phyloP scores from a whole-genome alignment of 805 yeast genomes.

The Candida insectorum region DNA sequence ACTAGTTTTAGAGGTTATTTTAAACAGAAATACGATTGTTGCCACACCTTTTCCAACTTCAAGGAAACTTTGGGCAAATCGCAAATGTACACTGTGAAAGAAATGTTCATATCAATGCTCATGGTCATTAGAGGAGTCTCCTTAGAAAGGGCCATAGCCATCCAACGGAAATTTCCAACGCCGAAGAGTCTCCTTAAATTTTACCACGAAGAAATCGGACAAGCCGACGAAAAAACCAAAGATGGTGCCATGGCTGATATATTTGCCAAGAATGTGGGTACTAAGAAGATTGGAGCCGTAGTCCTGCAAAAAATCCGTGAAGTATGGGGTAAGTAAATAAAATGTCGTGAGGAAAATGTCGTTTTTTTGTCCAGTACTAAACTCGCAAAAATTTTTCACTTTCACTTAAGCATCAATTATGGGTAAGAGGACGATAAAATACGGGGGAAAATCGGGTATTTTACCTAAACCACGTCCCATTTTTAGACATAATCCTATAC shows the following conservation, averaged over 20 bases:
- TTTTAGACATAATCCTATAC: constrained; percentile 59
- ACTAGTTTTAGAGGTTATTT: constrained; percentile 44
- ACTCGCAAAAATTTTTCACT: too few relatives aligned
- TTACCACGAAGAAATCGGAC: constrained; percentile 27
- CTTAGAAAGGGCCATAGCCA: constrained; percentile 75
- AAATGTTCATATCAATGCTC: constrained; percentile 70
- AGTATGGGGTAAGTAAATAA: constrained; percentile 50
- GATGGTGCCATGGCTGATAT: constrained; percentile 18
- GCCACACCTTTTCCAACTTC: constrained; percentile 41
- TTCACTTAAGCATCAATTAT: constrained; percentile 20
- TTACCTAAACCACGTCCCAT: constrained; percentile 76
- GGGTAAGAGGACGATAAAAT: constrained; percentile 50
- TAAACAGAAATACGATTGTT: constrained; percentile 36
- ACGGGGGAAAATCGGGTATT: constrained; percentile 73
- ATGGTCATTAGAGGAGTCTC: constrained; percentile 81
- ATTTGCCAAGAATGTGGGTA: constrained; percentile 44
- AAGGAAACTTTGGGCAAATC: constrained; percentile 69
- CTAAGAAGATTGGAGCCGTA: constrained; percentile 49
- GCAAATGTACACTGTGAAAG: constrained; percentile 66
- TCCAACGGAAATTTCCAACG: constrained; percentile 70
- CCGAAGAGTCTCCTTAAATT: constrained; percentile 58
- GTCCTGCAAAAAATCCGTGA: constrained; percentile 52
- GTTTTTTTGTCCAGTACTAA: too few relatives aligned
- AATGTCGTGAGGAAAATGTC: neutral
- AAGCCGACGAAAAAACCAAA: constrained; percentile 21